Base-by-base conservation (phyloP, 2,329 filamentous ascomycete genomes). In the Beauveria sp. region DNA sequence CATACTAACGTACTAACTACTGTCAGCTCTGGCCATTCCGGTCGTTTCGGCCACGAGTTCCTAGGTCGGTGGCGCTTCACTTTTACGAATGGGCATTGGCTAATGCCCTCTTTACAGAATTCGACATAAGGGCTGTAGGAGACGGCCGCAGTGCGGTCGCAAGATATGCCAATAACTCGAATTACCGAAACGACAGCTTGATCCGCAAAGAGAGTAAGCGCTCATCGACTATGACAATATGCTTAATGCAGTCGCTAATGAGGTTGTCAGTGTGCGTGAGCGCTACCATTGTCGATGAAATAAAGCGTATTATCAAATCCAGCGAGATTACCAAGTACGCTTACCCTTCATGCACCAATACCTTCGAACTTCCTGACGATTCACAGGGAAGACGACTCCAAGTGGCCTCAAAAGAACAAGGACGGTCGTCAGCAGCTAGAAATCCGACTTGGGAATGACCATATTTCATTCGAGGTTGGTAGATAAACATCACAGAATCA, bases 401-500 rank as follows among this genome's bases (percentile, higher is more conserved):
- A 97, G 74, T 99, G 95, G 95, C 95, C 95, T 0, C 91, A 96
- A 75, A 99, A 98, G 84, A 99, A 99, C 79, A 98, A 98, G 78
- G 95, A 99, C 70, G 95, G 95, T 42, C 86, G 93, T 66, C 95
- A 99, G 74, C 95, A 99, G 77, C 82, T 99, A 53, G 95, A 99
- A 76, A 97, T 99, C 63, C 85, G 93, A 54, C 74, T 99, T 61
- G 95, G 93, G 48, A 95, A 89, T 70, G 95, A 99, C 66, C 93
- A 98, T 74, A 98, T 99, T 68, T 96, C 92, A 1, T 99, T 99
- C 67, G 95, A 99, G 88, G 93, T 93, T 75, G 65, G 81, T 70
- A 62, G 1, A 24, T 10, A 12, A 46, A 5, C 18, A 7, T 53
- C 14, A 3, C 6, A 40, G 12, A 16, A 43, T 12, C 9, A 26